Evolutionary conservation across 768 basidiomycete species (phyloP), one percentile per base, ranked within the genome.

Genomic region (Omphalotus guepiniiformis): DNA sequence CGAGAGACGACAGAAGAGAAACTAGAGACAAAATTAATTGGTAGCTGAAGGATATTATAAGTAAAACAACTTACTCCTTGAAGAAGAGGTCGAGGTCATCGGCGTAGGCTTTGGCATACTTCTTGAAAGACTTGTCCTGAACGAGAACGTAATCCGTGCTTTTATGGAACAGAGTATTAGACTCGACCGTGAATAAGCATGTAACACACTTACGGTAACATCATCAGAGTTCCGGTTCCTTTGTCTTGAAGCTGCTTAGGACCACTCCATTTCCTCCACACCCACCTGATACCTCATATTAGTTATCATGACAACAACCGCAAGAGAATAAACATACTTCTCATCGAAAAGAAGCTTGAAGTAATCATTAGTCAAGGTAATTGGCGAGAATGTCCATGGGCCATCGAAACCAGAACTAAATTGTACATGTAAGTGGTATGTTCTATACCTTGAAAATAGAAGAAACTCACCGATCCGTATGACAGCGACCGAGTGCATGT

Each of bases 341-440:
- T 96, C 93, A 57, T 83, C 77, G 58, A 92, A 81, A 49, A 99
- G 75, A 22, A 97, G 79, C 58, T 82, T 83, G 80, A 70, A 93
- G 72, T 72, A 94, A 59, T 90, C 89, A 64, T 94, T 93, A 34
- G 87, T 85, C 58, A 93, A 63, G 2, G 89, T 89, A 18, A 81
- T 89, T 3, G 93, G 93, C 13, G 91, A 89, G 80, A 94, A 93
- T 2, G 93, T 93, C 91, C 88, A 93, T n/a, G 89, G 92, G 9
- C 88, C 92, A 6, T 88, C 83, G 63, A 85, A 94, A 34, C 88
- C 89, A 48, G 86, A 88, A 43, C 79, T 76, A 36, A 16, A 35
- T 34, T 29, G 42, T 6, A 42, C 25, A 22, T 35, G 39, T 51
- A 28, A 4, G 29, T 1, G 8, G 28, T 4, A 37, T 28, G 11